Evolutionary conservation across 495 filamentous ascomycete genomes (phyloP).

Genomic region (Penicillium ucsense): DNA sequence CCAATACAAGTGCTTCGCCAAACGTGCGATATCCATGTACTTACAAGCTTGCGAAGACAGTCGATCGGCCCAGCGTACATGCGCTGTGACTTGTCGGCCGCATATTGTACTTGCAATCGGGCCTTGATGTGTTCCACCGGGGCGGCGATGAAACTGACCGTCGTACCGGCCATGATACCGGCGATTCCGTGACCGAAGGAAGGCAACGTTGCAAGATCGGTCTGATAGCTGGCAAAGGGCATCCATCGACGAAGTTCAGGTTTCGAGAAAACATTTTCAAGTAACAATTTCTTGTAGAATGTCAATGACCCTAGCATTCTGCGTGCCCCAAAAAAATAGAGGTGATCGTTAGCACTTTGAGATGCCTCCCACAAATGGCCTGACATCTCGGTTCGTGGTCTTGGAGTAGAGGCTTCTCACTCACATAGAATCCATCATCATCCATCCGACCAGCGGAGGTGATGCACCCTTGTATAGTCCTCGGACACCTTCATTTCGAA

Average conservation of each 20-base stretch:
- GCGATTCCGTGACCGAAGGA: conserved; percentile 76
- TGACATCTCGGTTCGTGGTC: not conserved
- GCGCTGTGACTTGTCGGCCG: conserved; percentile 59
- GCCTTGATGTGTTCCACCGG: conserved; percentile 96
- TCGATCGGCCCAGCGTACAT: conserved; percentile 83
- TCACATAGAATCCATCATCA: conserved; percentile 90
- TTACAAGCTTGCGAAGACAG: conserved; percentile 60
- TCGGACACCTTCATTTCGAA: conserved; percentile 67
- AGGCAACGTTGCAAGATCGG: conserved; percentile 47
- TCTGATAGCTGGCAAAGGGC: conserved; percentile 21
- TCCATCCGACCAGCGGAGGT: conserved; percentile 89
- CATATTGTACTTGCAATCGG: conserved; percentile 85
- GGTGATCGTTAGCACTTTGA: not conserved
- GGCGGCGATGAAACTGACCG: conserved; percentile 84
- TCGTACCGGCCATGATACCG: conserved; percentile 77
- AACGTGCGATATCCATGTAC: conserved; percentile 3
- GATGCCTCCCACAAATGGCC: too few relatives aligned
- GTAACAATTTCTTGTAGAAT: conserved; percentile 73
- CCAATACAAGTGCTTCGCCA: too few relatives aligned
- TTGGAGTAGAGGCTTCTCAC: conserved; percentile 3
- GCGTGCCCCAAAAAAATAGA: not conserved
- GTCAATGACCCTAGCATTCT: conserved; percentile 88
- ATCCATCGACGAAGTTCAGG: conserved; percentile 33
- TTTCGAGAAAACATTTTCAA: conserved; percentile 65
- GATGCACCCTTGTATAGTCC: conserved; percentile 86